Evolutionary conservation across 176 grass and related monocot species (phyloP).

Genomic region (Oryza rufipogon): DNA sequence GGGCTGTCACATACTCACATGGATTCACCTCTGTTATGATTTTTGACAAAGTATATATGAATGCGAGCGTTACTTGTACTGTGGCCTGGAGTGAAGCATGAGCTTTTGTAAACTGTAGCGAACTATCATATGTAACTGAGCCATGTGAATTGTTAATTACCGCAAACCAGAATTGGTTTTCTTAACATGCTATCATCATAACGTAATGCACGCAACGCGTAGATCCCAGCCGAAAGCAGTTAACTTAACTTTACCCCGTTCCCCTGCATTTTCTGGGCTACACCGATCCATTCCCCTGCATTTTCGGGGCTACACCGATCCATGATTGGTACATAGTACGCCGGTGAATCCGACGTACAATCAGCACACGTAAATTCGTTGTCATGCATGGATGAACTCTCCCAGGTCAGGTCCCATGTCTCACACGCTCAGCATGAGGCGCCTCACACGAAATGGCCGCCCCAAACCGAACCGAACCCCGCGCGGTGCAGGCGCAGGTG

Average conservation of each 20-base stretch:
- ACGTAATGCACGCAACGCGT: not conserved
- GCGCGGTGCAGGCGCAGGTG: slow-evolving; percentile 32
- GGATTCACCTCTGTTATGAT: not conserved
- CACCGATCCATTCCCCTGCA: not conserved
- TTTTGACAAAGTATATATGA: not conserved
- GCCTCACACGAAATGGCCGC: slow-evolving; percentile 71
- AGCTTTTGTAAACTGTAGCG: slow-evolving; percentile 14
- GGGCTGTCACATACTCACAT: not conserved
- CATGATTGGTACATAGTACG: not conserved
- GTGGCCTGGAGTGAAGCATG: not conserved
- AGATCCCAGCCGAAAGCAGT: not conserved
- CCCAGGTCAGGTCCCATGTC: not conserved
- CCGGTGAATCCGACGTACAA: not conserved
- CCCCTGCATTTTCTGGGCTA: not conserved
- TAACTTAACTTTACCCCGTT: not conserved
- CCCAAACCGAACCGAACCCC: slow-evolving; percentile 56
- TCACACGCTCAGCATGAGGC: slow-evolving; percentile 62
- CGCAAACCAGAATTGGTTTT: not conserved
- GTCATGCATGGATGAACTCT: no score
- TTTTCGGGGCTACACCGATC: not conserved
- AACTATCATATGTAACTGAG: not conserved
- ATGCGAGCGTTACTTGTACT: not conserved
- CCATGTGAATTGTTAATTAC: not conserved
- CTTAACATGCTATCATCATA: not conserved
- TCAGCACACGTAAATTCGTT: not conserved